phyloP scores from a whole-genome alignment of 441 rosid species.

The Erysimum pusillum region DNA sequence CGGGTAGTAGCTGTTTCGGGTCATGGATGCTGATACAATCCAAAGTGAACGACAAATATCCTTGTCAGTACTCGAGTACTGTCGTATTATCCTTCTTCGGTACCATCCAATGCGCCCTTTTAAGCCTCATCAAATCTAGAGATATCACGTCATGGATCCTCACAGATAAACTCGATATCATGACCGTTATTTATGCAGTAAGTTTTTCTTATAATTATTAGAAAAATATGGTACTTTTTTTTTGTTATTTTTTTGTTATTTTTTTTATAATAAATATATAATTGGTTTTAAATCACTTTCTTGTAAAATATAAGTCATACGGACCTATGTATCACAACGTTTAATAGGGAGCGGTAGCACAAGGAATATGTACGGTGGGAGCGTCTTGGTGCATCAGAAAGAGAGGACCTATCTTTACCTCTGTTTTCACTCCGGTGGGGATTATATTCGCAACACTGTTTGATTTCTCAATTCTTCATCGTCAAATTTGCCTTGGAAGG shows the following conservation, averaged over 20 bases:
- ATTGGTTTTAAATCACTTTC: not conserved
- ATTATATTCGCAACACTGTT: slow-evolving; percentile 47
- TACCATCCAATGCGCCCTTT: slow-evolving; percentile 47
- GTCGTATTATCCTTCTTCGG: slow-evolving; percentile 48
- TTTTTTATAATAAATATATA: too few species aligned
- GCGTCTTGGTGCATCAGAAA: slow-evolving; percentile 48
- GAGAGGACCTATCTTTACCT: slow-evolving; percentile 51
- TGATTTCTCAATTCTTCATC: slow-evolving; percentile 47
- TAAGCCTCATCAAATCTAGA: slow-evolving; percentile 46
- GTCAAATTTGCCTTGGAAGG: slow-evolving; percentile 48
- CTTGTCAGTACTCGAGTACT: slow-evolving; percentile 50
- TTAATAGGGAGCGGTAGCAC: slow-evolving; percentile 49
- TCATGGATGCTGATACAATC: slow-evolving; percentile 50
- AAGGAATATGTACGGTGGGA: slow-evolving; percentile 49
- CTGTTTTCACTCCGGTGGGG: slow-evolving; percentile 46
- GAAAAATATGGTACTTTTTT: not conserved
- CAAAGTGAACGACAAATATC: slow-evolving; percentile 45
- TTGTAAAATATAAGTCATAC: not conserved
- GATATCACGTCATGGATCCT: slow-evolving; percentile 44
- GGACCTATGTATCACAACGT: not conserved
- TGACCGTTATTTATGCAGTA: slow-evolving; percentile 45
- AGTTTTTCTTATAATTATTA: not conserved
- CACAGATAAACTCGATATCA: slow-evolving; percentile 45
- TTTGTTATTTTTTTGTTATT: too few species aligned
- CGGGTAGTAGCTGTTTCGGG: slow-evolving; percentile 44